A percentile compares a stretch with the other conserved stretches of the same genome.
Evolutionary conservation across 225 moss, liverwort and hornwort species (phyloP).

Genomic region (Polytrichum commune): DNA sequence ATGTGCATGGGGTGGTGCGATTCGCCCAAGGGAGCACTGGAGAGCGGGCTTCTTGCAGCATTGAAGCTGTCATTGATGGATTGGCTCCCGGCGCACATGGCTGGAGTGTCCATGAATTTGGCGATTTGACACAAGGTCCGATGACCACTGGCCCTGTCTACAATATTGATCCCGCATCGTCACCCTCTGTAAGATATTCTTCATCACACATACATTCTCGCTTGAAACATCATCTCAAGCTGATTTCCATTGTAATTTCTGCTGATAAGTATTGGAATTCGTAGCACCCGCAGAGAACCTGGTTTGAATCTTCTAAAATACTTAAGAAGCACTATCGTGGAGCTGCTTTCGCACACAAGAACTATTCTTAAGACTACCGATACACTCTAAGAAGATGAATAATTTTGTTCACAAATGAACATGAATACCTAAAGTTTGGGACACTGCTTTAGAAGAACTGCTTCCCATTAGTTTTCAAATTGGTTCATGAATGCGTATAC

Average conservation of each 20-base stretch:
- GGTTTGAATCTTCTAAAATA: too few species aligned
- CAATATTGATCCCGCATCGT: conserved; percentile 4
- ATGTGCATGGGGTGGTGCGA: conserved; percentile 60
- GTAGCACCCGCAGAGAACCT: too few species aligned
- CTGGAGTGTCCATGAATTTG: conserved; percentile 68
- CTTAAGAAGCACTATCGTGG: too few species aligned
- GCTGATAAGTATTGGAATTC: too few species aligned
- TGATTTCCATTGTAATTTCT: too few species aligned
- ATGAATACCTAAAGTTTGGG: neutral
- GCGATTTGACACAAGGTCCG: conserved; percentile 55
- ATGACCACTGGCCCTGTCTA: conserved; percentile 53
- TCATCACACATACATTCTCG: too few species aligned
- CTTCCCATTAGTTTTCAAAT: neutral
- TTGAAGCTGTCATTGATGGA: conserved; percentile 63
- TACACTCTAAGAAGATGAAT: too few species aligned
- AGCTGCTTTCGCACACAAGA: too few species aligned
- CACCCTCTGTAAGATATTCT: too few species aligned
- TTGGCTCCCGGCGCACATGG: conserved; percentile 47
- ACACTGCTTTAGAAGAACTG: neutral
- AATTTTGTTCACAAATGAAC: neutral
- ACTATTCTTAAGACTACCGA: too few species aligned
- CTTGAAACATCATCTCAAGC: too few species aligned
- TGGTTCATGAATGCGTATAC: too few species aligned
- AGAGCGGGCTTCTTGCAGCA: conserved; percentile 20
- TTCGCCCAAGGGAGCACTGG: conserved; percentile 44